Percentiles rank a stretch among this genome's conserved stretches.
These are phyloP conservation scores for Colletotrichum somersetense DNA, from an alignment of 2,329 filamentous ascomycete genomes.

Conservation along the genomic window DNA sequence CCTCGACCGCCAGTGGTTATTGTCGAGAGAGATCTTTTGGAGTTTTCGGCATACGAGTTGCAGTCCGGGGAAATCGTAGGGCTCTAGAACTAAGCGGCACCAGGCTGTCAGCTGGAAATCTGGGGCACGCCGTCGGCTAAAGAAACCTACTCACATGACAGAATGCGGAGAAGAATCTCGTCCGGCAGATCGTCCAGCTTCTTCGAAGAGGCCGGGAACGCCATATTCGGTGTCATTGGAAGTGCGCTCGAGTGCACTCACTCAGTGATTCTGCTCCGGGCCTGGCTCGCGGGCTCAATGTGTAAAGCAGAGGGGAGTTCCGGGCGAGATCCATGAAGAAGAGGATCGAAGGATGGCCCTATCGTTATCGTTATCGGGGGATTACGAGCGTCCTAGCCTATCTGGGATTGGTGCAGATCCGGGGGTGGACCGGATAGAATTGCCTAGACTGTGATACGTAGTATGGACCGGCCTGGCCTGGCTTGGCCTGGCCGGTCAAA, in stretches of 20 bases:
- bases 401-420: slow-evolving; percentile 36
- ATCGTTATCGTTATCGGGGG: slow-evolving; percentile 39
- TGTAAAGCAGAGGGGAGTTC: slow-evolving; percentile 33
- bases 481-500: slow-evolving; percentile 25
- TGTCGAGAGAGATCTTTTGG: slow-evolving; percentile 77
- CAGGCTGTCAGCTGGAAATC: slow-evolving; percentile 31
- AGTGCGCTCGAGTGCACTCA: slow-evolving; percentile 6
- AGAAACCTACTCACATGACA: slow-evolving; percentile 48
- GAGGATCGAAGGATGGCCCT: slow-evolving; percentile 39
- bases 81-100: slow-evolving; percentile 67
- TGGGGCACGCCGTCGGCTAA: slow-evolving; percentile 10
- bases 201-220: slow-evolving; percentile 30
- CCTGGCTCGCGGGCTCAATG: slow-evolving; percentile 21
- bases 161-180: slow-evolving; percentile 74
- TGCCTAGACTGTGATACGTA: slow-evolving; percentile 33
- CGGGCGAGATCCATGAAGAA: slow-evolving; percentile 31
- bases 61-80: slow-evolving; percentile 73
- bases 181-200: slow-evolving; percentile 68
- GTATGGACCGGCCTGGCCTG: slow-evolving; percentile 11
- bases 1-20: slow-evolving; percentile 79
- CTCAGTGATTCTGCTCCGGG: slow-evolving; percentile 12
- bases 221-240: slow-evolving; percentile 43
- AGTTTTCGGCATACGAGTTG: slow-evolving; percentile 78
- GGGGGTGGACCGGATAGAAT: slow-evolving; percentile 39
- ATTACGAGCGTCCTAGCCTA: slow-evolving; percentile 19